phyloP scores from a whole-genome alignment of 495 filamentous ascomycete genomes.

The Aspergillus ellipticus region DNA sequence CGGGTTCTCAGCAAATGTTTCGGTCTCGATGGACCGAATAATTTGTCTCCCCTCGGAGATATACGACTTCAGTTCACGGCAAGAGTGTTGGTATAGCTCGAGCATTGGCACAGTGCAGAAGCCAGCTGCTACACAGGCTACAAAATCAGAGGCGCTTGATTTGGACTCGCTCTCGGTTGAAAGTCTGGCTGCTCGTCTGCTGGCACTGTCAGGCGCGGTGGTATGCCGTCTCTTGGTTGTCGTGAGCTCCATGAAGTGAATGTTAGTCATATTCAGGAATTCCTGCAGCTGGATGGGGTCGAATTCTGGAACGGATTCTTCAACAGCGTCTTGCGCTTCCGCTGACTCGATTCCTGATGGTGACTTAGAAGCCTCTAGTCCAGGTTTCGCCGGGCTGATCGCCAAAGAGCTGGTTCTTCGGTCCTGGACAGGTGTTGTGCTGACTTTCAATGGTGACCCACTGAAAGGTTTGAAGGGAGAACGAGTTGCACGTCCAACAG shows the following conservation, averaged over 20 bases:
- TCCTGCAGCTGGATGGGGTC: constrained; percentile 83
- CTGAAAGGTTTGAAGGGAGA: constrained; percentile 37
- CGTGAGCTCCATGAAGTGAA: constrained; percentile 93
- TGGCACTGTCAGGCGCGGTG: constrained; percentile 54
- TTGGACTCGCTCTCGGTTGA: constrained; percentile 44
- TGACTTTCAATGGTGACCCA: constrained; percentile 32
- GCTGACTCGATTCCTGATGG: constrained; percentile 19
- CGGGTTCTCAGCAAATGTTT: constrained; percentile 84
- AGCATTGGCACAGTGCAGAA: constrained; percentile 90
- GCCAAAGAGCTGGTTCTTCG: constrained; percentile 12
- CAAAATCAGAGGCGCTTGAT: constrained; percentile 47
- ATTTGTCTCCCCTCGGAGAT: constrained; percentile 86
- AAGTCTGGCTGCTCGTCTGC: constrained; percentile 33
- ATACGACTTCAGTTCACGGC: constrained; percentile 89
- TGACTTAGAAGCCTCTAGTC: constrained; percentile 21
- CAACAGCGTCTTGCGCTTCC: constrained; percentile 18
- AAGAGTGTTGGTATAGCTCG: constrained; percentile 93
- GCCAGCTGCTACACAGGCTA: constrained; percentile 79
- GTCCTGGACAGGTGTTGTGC: constrained; percentile 34
- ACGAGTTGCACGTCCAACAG: constrained; percentile 53
- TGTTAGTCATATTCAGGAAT: constrained; percentile 91
- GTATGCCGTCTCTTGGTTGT: constrained; percentile 92
- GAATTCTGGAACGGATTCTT: constrained; percentile 35
- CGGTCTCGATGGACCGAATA: constrained; percentile 81
- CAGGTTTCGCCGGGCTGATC: constrained; percentile 25